phyloP scores from a whole-genome alignment of 345 rosid species.

The Populus nigra region DNA sequence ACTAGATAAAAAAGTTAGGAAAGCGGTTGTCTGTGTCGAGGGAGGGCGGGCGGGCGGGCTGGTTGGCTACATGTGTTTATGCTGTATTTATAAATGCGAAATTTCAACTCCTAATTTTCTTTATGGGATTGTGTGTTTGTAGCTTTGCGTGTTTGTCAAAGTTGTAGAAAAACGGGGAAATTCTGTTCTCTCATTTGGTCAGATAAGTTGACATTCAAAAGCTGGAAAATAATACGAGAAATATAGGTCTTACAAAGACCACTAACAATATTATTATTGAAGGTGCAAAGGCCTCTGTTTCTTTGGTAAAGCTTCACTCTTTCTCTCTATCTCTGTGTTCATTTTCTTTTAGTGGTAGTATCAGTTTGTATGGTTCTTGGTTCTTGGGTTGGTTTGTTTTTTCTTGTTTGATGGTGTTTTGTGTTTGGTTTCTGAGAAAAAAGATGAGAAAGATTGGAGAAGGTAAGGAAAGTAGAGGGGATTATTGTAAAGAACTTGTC shows the following conservation, averaged over 20 bases:
- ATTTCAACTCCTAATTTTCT: neutral
- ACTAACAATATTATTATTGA: neutral
- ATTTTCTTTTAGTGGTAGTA: neutral
- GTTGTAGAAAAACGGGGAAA: neutral
- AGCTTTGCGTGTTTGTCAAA: neutral
- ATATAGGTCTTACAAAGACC: neutral
- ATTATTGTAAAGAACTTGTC: neutral
- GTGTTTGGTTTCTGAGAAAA: conserved; percentile 7
- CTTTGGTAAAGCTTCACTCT: neutral
- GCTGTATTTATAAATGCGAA: neutral
- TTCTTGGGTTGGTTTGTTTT: neutral
- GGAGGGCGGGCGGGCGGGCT: neutral
- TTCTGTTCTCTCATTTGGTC: neutral
- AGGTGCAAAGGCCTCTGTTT: neutral
- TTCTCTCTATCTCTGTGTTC: neutral
- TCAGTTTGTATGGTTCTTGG: neutral
- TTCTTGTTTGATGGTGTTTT: neutral
- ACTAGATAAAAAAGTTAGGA: neutral
- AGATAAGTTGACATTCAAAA: neutral
- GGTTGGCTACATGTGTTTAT: neutral
- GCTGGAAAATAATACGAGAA: neutral
- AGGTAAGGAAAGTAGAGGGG: neutral
- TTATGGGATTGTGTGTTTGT: neutral
- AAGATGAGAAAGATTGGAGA: neutral
- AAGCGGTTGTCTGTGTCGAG: neutral